Percentiles rank a stretch among this genome's conserved stretches.
Evolutionary conservation across 352 stramenopile species (phyloP).

Genomic region (Globisporangium middletonii): DNA sequence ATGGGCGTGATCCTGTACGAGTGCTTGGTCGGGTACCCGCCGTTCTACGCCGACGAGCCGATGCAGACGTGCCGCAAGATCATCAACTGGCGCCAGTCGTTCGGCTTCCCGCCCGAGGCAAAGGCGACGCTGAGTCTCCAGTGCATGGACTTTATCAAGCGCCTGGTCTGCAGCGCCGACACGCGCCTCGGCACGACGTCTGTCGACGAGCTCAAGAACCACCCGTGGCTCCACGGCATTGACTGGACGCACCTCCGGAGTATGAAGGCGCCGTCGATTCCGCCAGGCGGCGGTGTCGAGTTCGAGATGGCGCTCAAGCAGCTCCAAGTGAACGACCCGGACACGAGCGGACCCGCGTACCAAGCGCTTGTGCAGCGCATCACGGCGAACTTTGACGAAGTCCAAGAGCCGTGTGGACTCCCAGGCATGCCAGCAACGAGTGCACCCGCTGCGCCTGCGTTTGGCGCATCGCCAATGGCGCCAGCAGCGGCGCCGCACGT

Average conservation of each 20-base stretch:
- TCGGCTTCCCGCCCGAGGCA: constrained; percentile 56
- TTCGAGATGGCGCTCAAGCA: constrained; percentile 89
- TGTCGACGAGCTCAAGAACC: constrained; percentile 92
- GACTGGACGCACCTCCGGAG: constrained; percentile 85
- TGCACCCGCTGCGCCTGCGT: background rate
- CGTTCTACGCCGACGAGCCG: constrained; percentile 95
- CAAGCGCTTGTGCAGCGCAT: constrained; percentile 80
- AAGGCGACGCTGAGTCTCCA: constrained; percentile 38
- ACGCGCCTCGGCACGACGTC: constrained; percentile 88
- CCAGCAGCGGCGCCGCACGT: constrained; percentile 6
- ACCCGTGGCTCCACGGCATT: constrained; percentile 93
- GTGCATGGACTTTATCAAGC: constrained; percentile 86
- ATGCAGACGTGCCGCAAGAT: constrained; percentile 95
- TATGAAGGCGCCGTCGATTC: constrained; percentile 82
- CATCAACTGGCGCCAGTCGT: constrained; percentile 67
- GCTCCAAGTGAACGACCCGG: constrained; percentile 56
- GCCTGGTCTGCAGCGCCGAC: constrained; percentile 89
- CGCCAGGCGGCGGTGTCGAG: constrained; percentile 60
- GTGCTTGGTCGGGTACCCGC: constrained; percentile 96
- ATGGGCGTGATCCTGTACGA: constrained; percentile 99
- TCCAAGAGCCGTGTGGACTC: constrained; percentile 71
- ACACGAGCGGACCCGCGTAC: constrained; percentile 47
- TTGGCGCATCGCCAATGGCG: background rate
- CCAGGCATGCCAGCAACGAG: constrained; percentile 11
- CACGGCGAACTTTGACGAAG: constrained; percentile 96